Percentiles rank a stretch among this genome's conserved stretches.
phyloP scores from a whole-genome alignment of 768 basidiomycete genomes.

The Tephrocybe rancida region DNA sequence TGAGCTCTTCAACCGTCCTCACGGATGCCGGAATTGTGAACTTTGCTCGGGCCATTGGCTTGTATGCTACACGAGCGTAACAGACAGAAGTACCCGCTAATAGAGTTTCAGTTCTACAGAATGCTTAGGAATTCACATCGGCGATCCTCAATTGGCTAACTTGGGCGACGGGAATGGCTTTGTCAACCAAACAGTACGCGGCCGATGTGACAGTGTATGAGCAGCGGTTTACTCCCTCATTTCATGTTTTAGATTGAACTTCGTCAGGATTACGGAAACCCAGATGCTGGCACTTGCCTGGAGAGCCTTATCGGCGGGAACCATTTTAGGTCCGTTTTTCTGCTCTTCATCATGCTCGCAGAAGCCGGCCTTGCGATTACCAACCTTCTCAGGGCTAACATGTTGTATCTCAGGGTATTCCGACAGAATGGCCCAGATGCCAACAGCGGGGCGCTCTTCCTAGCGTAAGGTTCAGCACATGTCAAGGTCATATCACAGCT shows the following conservation, averaged over 20 bases:
- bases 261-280: conserved; percentile 75
- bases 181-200: conserved; percentile 50
- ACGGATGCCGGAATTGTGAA: conserved; percentile 58
- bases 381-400: background rate
- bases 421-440: conserved; percentile 57
- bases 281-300: conserved; percentile 65
- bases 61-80: conserved; percentile 45
- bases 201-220: background rate
- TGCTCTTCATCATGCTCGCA: too few species aligned
- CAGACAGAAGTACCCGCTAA: conserved; percentile 13
- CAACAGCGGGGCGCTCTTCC: conserved; percentile 56
- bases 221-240: background rate
- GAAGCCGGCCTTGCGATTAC: background rate
- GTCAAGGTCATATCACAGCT: background rate
- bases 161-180: conserved; percentile 79
- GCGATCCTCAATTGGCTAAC: conserved; percentile 68
- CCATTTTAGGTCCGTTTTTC: conserved; percentile 81
- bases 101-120: conserved; percentile 43
- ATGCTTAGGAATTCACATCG: conserved; percentile 74
- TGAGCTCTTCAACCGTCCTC: conserved; percentile 59
- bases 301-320: conserved; percentile 81
- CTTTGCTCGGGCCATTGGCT: conserved; percentile 63
- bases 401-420: conserved; percentile 40
- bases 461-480: conserved; percentile 28
- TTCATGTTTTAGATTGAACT: conserved; percentile 60